A percentile compares a stretch with the other conserved stretches of the same genome.
Conservation (phyloP, 352 stramenopile genomes). For the Globisporangium megalacanthum region DNA sequence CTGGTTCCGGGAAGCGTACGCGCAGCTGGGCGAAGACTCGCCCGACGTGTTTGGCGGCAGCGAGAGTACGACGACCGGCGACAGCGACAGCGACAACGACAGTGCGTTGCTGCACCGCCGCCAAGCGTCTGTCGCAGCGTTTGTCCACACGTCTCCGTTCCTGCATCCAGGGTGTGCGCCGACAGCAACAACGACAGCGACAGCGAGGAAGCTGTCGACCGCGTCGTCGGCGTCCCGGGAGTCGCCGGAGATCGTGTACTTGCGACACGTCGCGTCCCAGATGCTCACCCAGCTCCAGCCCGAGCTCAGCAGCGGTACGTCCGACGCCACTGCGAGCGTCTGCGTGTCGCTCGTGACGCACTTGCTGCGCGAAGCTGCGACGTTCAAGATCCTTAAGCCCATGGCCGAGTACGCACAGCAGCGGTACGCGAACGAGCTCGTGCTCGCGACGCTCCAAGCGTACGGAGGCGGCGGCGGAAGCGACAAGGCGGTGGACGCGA, state of each 20-base stretch:
- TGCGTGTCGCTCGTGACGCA: slow-evolving; percentile 67
- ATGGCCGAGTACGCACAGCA: slow-evolving; percentile 64
- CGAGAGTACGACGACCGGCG: not conserved
- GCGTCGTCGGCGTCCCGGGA: slow-evolving; percentile 12
- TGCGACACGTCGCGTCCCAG: slow-evolving; percentile 63
- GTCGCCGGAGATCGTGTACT: slow-evolving; percentile 44
- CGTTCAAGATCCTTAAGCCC: slow-evolving; percentile 64
- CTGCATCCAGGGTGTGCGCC: slow-evolving; percentile 58
- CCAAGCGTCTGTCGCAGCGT: slow-evolving; percentile 48
- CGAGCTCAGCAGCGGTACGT: slow-evolving; percentile 45
- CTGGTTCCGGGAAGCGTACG: slow-evolving; percentile 77
- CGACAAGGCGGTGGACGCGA: not conserved
- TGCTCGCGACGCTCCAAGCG: slow-evolving; percentile 35
- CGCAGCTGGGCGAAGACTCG: slow-evolving; percentile 52
- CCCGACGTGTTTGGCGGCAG: slow-evolving; percentile 51
- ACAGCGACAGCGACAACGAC: slow-evolving; percentile 28
- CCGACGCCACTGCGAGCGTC: slow-evolving; percentile 31
- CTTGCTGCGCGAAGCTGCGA: slow-evolving; percentile 51
- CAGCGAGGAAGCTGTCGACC: slow-evolving; percentile 16
- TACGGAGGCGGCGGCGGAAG: slow-evolving; percentile 21
- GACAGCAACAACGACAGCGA: slow-evolving; percentile 1
- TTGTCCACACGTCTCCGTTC: slow-evolving; percentile 56
- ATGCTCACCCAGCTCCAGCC: slow-evolving; percentile 60
- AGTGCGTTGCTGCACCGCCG: slow-evolving; percentile 32
- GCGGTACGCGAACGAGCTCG: slow-evolving; percentile 63